These are phyloP conservation scores for Bremia lactucae DNA, from an alignment of 352 stramenopile species.

Conservation along the genomic window DNA sequence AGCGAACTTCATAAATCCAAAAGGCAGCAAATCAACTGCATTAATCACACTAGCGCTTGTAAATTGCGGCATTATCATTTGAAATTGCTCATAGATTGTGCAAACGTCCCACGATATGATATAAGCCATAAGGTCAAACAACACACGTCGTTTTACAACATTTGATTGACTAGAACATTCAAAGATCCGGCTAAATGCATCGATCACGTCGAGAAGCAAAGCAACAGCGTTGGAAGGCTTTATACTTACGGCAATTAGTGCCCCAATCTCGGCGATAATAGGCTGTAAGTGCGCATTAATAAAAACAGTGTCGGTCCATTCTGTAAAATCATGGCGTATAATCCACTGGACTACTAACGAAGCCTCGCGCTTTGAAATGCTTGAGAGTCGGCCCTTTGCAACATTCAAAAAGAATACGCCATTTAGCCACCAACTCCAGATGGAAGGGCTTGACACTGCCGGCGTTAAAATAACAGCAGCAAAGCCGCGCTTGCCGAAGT, in stretches of 20 bases:
- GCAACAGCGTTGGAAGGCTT: slow-evolving; percentile 18
- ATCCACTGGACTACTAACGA: slow-evolving; percentile 24
- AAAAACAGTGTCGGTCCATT: slow-evolving; percentile 14
- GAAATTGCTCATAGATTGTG: slow-evolving; percentile 14
- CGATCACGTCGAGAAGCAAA: slow-evolving; percentile 23
- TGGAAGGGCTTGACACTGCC: not conserved
- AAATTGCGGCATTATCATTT: slow-evolving; percentile 1
- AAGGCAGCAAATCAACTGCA: slow-evolving; percentile 12
- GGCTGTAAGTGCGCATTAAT: slow-evolving; percentile 10
- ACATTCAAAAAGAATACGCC: slow-evolving; percentile 19
- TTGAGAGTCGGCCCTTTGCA: slow-evolving; percentile 5
- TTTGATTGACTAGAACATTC: slow-evolving; percentile 4
- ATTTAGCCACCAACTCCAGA: slow-evolving; percentile 29
- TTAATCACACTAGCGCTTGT: not conserved
- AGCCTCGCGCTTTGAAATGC: slow-evolving; percentile 15
- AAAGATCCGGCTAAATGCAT: slow-evolving; percentile 16
- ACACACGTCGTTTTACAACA: slow-evolving; percentile 9
- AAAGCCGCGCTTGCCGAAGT: slow-evolving; percentile 9
- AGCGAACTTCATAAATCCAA: slow-evolving; percentile 14
- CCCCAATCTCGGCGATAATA: slow-evolving; percentile 13
- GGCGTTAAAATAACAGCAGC: slow-evolving; percentile 11
- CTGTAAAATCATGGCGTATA: slow-evolving; percentile 22
- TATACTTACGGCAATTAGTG: slow-evolving; percentile 12
- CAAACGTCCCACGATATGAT: slow-evolving; percentile 17
- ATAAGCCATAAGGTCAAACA: slow-evolving; percentile 17